A percentile compares a stretch with the other conserved stretches of the same genome.
phyloP scores from a whole-genome alignment of 495 filamentous ascomycete genomes.

The Chlorociboria aeruginascens region DNA sequence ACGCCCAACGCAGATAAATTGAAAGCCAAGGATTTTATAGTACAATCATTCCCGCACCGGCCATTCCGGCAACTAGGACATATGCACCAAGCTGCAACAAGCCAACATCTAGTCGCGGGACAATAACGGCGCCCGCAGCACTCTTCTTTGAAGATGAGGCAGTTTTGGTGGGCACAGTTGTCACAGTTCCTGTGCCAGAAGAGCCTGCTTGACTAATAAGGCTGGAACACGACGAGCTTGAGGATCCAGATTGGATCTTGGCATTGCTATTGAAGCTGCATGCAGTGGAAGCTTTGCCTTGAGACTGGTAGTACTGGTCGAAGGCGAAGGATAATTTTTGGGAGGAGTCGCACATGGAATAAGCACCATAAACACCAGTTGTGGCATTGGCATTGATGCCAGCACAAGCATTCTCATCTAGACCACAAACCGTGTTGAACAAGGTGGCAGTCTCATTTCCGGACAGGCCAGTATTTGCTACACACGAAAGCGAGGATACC shows the following conservation, averaged over 20 bases:
- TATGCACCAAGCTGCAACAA: slow-evolving; percentile 57
- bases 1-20: slow-evolving; percentile 2
- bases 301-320: slow-evolving; percentile 64
- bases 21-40: slow-evolving; percentile 37
- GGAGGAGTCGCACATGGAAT: slow-evolving; percentile 72
- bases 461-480: slow-evolving; percentile 33
- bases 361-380: slow-evolving; percentile 72
- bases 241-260: slow-evolving; percentile 28
- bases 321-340: slow-evolving; percentile 74
- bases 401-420: slow-evolving; percentile 39
- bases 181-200: slow-evolving; percentile 53
- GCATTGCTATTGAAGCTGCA: slow-evolving; percentile 72
- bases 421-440: slow-evolving; percentile 63
- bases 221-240: slow-evolving; percentile 28
- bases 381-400: slow-evolving; percentile 62
- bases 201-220: slow-evolving; percentile 48
- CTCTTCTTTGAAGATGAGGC: slow-evolving; percentile 20
- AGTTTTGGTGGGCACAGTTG: slow-evolving; percentile 36
- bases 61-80: slow-evolving; percentile 48
- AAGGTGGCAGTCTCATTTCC: slow-evolving; percentile 46
- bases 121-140: slow-evolving; percentile 31
- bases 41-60: slow-evolving; percentile 65
- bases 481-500: slow-evolving; percentile 56
- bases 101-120: slow-evolving; percentile 47
- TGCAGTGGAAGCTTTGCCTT: slow-evolving; percentile 41